Evolutionary conservation across 2,329 filamentous ascomycete species (phyloP), one percentile per base, ranked within the genome.

Genomic region (Colletotrichum sublineola): DNA sequence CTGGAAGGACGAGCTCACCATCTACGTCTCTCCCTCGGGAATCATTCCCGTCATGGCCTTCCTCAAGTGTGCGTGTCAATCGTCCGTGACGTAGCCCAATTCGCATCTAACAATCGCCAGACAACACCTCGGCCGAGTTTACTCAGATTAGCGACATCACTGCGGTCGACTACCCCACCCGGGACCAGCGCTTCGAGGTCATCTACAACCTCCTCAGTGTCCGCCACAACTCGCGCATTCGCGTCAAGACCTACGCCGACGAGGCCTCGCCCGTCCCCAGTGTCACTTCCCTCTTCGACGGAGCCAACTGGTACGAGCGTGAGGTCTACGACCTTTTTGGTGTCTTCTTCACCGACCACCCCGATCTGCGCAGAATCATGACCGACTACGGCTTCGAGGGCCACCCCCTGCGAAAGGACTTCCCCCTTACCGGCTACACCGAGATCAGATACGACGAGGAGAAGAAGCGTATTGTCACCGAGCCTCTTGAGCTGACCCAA

Each of bases 371-470:
- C 82, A 91, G 96, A 77, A 98, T 99, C 86, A 97, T 99, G 96
- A 99, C 96, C 76, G 96, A 99, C 83, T 99, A 99, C 83, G 96
- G 96, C 65, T 99, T 99, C 80, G 97, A 99, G 82, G 96, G 96
- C 65, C 96, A 99, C 85, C 96, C 96, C 53, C 86, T 99, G 81
- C 91, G 97, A 80, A 99, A 99, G 87, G 96, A 99, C 82, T 99
- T 99, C 86, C 96, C 96, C 31, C 86, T 99, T 82, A 98, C 96
- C 2, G 96, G 96, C 60, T 99, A 99, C 87, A 99, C 96, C 44
- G 97, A 99, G 86, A 93, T 99, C 77, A 90, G 96, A 80, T 99
- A 97, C 81, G 96, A 99, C 77, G 96, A 99, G 86, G 97, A 99
- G 89, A 99, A 98, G 93, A 99, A 99, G 91, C 91, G 96, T 74